Conservation (phyloP, 2,329 filamentous ascomycete species). For the Botrytis tulipae region DNA sequence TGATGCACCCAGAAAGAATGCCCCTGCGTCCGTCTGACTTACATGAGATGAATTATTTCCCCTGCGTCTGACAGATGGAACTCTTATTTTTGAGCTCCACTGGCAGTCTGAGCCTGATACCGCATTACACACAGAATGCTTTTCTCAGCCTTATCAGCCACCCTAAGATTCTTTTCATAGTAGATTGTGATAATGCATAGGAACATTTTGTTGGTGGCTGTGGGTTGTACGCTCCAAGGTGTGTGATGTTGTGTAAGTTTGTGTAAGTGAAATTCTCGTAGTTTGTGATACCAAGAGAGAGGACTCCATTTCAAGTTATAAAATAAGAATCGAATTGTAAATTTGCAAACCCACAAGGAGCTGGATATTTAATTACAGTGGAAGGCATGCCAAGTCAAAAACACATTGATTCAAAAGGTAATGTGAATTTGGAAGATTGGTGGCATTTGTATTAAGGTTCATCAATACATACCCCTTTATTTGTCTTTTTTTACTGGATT, state of each 20-base stretch:
- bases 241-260: not conserved
- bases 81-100: not conserved
- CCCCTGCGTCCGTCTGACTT: constrained; percentile 3
- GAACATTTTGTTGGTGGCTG: not conserved
- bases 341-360: not conserved
- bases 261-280: not conserved
- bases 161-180: not conserved
- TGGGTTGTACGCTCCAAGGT: not conserved
- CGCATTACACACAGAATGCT: not conserved
- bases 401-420: not conserved
- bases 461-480: not conserved
- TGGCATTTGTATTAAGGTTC: not conserved
- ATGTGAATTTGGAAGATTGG: not conserved
- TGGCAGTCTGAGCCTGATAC: not conserved
- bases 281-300: not conserved
- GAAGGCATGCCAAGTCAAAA: not conserved
- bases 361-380: not conserved
- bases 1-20: not conserved
- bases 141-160: constrained; percentile 7
- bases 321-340: not conserved
- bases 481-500: not conserved
- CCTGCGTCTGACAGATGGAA: not conserved
- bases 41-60: constrained; percentile 6
- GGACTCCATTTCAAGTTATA: not conserved
- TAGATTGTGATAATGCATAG: not conserved